Base-by-base conservation (phyloP, 228 moss, liverwort and hornwort species). In the Sphagnum fallax region DNA sequence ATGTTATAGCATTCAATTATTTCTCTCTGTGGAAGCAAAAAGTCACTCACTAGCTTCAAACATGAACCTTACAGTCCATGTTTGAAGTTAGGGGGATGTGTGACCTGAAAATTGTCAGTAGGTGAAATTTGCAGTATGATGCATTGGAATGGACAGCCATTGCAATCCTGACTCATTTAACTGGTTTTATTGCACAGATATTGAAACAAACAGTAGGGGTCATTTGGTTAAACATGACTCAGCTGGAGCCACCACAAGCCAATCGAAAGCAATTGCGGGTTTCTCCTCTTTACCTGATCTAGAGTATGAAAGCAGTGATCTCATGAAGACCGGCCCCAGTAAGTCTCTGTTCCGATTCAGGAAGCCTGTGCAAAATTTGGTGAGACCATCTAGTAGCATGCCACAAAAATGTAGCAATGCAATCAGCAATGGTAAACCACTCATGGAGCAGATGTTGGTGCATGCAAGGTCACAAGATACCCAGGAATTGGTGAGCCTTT, bases 281-380 rank as follows among this genome's bases (percentile, higher is more conserved):
- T 15, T 66, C 6, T 67, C 67, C 15, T 52, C 52, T 16, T 15
- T 67, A n/a, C 51, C 15, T 15, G 51, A 52, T 32, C 3, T 67
- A 4, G 48, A 51, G 15, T 67, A 51, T 75, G 78, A 66, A 9
- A 72, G 70, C 66, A 78, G 67, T 51, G 86, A 80, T 69, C 70
- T 61, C 49, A 72, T 65, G 72, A 81, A 73, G 75, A 87, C 63
- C 68, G 66, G 87, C 15, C 87, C 83, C 61, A 83, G 87, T 18
- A 83, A 74, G 75, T 78, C 78, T 76, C 81, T 87, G n/a, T 76
- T 83, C 72, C 76, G 78, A 74, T 80, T 87, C 48, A 55, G 32
- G 32, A 83, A 81, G 73, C 72, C 87, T 65, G 80, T 78, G 72
- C 72, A 48, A 47, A 72, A 78, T 67, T 48, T 52, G 48, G 80